Evolutionary conservation across 2,329 filamentous ascomycete genomes (phyloP), one percentile per base, ranked within the genome.

Genomic region (Colletotrichum musae): DNA sequence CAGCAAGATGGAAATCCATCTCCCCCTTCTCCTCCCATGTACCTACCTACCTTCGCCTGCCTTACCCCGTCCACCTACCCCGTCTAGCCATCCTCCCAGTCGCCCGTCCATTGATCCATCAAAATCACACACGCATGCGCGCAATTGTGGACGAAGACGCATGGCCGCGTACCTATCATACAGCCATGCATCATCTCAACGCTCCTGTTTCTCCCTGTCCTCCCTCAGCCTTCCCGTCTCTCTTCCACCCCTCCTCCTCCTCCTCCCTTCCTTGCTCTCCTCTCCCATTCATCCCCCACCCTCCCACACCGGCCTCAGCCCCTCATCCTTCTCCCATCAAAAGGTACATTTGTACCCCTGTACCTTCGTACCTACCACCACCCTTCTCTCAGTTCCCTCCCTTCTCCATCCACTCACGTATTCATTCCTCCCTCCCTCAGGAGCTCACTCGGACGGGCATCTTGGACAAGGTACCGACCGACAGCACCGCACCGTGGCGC

Each of bases 321-420:
- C 28, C 24, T 45, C 13, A 16, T 71, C 52, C 57, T 54, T 56
- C 50, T 52, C 71, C 65, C 71, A 73, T 36, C 32, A 36, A 75
- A 36, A 58, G 39, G 54, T 58, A 71, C 70, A 59, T 61, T 16
- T 45, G 18, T 32, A 26, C 28, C 61, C 58, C 15, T 45, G 18
- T 32, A 26, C 28, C 28, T 53, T 12, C 48, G 16, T 51, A 41
- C 68, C 68, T 74, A 24, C 62, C 64, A 65, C 70, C 70, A 24
- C 21, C 21, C 21, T 24, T 24, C 21, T 24, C 21, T 24, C 21
- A 24, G 58, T 70, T 71, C 73, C 62, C 62, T 64, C 74, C 68
- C 63, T 70, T 70, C 73, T 70, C 71, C 72, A 73, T 74, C 73
- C 73, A 72, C 67, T 47, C 48, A 52, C 12, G 1, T n/a, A 48